Percentiles rank a stretch among this genome's conserved stretches.
Evolutionary conservation across 1,284 basidiomycete species (phyloP).

Genomic region (Hypsizygus ulmarius): DNA sequence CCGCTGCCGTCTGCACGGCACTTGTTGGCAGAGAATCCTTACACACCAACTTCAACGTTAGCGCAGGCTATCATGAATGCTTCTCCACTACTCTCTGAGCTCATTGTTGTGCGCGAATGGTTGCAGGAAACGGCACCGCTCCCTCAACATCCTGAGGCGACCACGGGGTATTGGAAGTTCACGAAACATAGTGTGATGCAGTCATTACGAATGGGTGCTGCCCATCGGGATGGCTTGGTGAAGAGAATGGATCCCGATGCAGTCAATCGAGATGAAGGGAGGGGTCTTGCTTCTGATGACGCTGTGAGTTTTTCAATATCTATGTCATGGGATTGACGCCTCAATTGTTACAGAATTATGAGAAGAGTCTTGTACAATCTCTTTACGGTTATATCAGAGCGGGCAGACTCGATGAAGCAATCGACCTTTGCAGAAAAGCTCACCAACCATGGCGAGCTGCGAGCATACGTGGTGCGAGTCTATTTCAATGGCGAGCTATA

Average conservation of each 20-base stretch:
- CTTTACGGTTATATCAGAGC: constrained; percentile 79
- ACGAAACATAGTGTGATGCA: constrained; percentile 77
- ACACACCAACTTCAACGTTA: constrained; percentile 71
- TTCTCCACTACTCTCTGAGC: constrained; percentile 61
- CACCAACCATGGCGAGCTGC: constrained; percentile 93
- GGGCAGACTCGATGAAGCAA: constrained; percentile 80
- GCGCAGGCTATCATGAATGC: constrained; percentile 66
- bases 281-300: constrained; percentile 66
- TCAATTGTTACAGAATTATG: constrained; percentile 55
- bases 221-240: constrained; percentile 52
- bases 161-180: constrained; percentile 78
- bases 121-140: constrained; percentile 68
- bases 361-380: constrained; percentile 71
- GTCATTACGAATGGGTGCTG: constrained; percentile 50
- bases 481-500: constrained; percentile 74
- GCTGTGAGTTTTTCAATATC: constrained; percentile 44
- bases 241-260: constrained; percentile 77
- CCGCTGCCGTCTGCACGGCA: constrained; percentile 45
- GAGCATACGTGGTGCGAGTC: constrained; percentile 72
- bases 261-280: constrained; percentile 51
- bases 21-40: constrained; percentile 67
- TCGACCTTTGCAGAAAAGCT: constrained; percentile 79
- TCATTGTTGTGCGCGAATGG: constrained; percentile 81
- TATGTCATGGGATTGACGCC: neutral
- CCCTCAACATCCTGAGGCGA: constrained; percentile 61